A percentile compares a stretch with the other conserved stretches of the same genome.
Evolutionary conservation across 257 asterid species (phyloP).

Genomic region (Oldenlandia corymbosa): DNA sequence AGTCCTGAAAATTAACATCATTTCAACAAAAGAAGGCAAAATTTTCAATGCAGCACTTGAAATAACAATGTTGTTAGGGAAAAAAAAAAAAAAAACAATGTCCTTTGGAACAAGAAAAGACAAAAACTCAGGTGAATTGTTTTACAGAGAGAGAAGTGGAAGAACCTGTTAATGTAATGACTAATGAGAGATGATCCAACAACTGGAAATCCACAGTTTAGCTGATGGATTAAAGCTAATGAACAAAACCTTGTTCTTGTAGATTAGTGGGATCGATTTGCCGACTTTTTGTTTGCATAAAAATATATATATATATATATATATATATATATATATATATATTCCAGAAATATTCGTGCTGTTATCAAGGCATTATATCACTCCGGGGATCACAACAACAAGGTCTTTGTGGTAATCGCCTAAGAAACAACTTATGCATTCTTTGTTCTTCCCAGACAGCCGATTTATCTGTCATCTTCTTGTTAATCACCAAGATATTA

Average conservation of each 20-base stretch:
- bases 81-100: no score
- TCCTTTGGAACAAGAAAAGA: no score
- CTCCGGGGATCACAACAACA: not conserved
- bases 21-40: slow-evolving; percentile 1
- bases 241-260: not conserved
- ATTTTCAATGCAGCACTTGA: not conserved
- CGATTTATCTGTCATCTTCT: not conserved
- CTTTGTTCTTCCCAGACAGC: not conserved
- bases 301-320: not conserved
- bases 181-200: not conserved
- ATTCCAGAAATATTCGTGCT: not conserved
- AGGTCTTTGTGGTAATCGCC: slow-evolving; percentile 13
- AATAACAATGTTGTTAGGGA: no score
- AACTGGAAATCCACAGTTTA: not conserved
- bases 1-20: slow-evolving; percentile 8
- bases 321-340: not conserved
- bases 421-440: not conserved
- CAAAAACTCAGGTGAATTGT: no score
- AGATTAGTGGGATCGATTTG: slow-evolving; percentile 1
- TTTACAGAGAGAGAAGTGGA: no score
- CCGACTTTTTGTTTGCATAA: slow-evolving; percentile 5
- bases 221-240: not conserved
- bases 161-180: no score
- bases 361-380: not conserved
- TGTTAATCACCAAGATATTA: not conserved